A percentile compares a stretch with the other conserved stretches of the same genome.
phyloP scores from a whole-genome alignment of 2,329 filamentous ascomycete genomes.

The Phyllosticta paracitricarpa region DNA sequence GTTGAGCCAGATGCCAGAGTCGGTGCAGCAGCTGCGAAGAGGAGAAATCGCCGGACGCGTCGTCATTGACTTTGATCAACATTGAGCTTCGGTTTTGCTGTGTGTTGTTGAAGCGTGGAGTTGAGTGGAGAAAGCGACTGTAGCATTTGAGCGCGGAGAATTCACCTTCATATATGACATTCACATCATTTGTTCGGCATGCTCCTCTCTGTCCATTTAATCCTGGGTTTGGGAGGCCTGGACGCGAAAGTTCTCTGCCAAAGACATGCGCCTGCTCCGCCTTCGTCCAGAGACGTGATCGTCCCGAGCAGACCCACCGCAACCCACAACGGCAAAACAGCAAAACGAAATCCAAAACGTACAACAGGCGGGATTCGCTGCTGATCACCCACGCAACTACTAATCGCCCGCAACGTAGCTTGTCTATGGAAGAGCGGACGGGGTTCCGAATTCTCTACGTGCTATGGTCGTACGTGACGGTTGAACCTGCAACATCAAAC shows the following conservation, averaged over 20 bases:
- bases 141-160: not conserved
- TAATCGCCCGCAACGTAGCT: not conserved
- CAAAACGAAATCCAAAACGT: not conserved
- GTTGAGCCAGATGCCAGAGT: conserved; percentile 39
- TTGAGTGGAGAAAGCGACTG: not conserved
- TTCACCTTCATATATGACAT: not conserved
- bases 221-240: too few relatives aligned
- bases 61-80: conserved; percentile 44
- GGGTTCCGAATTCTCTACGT: not conserved
- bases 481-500: not conserved
- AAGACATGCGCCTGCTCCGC: not conserved
- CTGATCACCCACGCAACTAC: not conserved
- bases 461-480: not conserved
- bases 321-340: not conserved
- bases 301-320: not conserved
- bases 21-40: conserved; percentile 39
- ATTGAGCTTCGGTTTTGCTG: conserved; percentile 11
- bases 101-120: not conserved
- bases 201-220: too few relatives aligned
- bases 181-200: not conserved
- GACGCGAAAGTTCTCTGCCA: too few relatives aligned
- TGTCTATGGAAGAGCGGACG: not conserved
- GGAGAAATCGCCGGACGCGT: conserved; percentile 44
- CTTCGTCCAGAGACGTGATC: not conserved
- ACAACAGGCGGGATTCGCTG: not conserved